phyloP scores from a whole-genome alignment of 2,329 filamentous ascomycete species.

The Colletotrichum tamarilloi region DNA sequence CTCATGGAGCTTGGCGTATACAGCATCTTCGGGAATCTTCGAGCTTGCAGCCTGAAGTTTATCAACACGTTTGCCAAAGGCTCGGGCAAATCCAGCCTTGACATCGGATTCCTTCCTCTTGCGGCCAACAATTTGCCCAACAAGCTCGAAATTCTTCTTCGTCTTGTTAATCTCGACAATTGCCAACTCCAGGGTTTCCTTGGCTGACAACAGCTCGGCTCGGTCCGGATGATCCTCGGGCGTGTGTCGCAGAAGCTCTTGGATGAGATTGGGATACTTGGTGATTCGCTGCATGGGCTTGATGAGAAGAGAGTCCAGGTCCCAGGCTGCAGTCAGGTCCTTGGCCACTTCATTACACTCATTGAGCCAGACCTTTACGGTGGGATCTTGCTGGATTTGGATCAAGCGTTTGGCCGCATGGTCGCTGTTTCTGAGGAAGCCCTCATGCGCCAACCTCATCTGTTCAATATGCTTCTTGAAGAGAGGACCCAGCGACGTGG shows the following conservation, averaged over 20 bases:
- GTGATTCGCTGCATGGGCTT: conserved; percentile 96
- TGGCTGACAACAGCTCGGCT: conserved; percentile 66
- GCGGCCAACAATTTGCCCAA: conserved; percentile 86
- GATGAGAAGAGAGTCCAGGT: conserved; percentile 93
- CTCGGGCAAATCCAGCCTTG: conserved; percentile 84
- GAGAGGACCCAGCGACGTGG: conserved; percentile 63
- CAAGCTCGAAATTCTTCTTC: conserved; percentile 93
- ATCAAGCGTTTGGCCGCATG: conserved; percentile 70
- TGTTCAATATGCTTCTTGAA: conserved; percentile 68
- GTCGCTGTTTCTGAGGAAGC: conserved; percentile 72
- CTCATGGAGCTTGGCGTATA: conserved; percentile 84
- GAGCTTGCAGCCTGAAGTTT: conserved; percentile 77
- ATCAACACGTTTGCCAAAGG: conserved; percentile 89
- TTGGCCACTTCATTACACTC: conserved; percentile 94
- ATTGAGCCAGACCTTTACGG: conserved; percentile 85
- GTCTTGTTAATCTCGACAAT: conserved; percentile 92
- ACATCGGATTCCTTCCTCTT: conserved; percentile 92
- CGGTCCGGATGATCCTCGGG: conserved; percentile 87
- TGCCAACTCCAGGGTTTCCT: conserved; percentile 69
- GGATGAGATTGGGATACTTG: conserved; percentile 90
- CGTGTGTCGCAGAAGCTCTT: conserved; percentile 82
- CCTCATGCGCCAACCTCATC: conserved; percentile 71
- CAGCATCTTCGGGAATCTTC: conserved; percentile 78
- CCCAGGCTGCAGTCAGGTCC: conserved; percentile 94
- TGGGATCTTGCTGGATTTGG: conserved; percentile 71